Evolutionary conservation across 352 stramenopile genomes (phyloP), one percentile per base, ranked within the genome.

Genomic region (Phytophthora multivora): DNA sequence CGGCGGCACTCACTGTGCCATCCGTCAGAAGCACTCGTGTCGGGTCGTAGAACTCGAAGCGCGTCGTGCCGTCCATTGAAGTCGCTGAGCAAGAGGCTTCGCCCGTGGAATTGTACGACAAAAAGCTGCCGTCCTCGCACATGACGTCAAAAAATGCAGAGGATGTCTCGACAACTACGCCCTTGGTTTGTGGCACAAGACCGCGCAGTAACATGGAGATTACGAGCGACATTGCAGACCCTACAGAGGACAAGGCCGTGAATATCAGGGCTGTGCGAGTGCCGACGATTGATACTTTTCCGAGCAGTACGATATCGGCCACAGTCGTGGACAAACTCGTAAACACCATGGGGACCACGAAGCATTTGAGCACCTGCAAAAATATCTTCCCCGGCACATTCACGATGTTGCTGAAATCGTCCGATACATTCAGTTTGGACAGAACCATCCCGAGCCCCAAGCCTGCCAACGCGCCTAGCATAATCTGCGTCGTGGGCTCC

Each of bases 331-430:
- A 68, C 30, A 90, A 52, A 64, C 73, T 87, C 30, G 73, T 83
- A 43, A 90, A 90, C 3, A 90, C 75, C 79, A 90, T 88, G 16
- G 79, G 82, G 23, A 86, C 59, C 40, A 86, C 77, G 41, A 86
- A 76, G 46, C 74, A 82, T 49, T 80, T 80, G 28, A 86, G 60
- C 15, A 80, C 47, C 41, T 78, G 69, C 21, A 86, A 48, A 48
- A 86, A 84, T 15, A 86, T 56, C 25, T 66, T 66, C 1, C 74
- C 77, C 0, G 77, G 77, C 0, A 86, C n/a, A 19, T 68, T 68
- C 15, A 86, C 70, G 15, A 83, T 55, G 25, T 35, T 54, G 30
- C 52, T 74, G 8, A 83, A 45, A 35, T 82, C 72, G 0, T 57
- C 26, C 5, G 74, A 77, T 36, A 77, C 75, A 1, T 73, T 18